Conservation (phyloP, 139 green algal genomes). For the Chlamydomonas sphaeroides region DNA sequence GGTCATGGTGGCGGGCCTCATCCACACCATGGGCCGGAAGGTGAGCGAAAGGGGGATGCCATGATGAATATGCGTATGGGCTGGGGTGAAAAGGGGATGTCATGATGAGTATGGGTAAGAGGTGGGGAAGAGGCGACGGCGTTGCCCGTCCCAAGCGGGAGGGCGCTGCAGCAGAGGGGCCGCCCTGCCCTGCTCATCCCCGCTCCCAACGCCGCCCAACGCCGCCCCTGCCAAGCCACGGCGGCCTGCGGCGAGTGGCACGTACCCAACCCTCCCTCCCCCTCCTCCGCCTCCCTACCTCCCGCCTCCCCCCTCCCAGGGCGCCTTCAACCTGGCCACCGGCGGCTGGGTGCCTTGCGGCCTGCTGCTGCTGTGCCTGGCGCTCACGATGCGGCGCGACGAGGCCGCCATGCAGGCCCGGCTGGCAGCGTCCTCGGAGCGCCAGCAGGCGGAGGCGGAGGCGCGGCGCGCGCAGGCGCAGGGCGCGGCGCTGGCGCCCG, state of each 20-base stretch:
- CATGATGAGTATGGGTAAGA: too few relatives aligned
- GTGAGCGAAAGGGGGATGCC: background rate
- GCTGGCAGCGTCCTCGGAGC: background rate
- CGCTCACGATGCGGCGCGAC: conserved; percentile 55
- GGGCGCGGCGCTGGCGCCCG: background rate
- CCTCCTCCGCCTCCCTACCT: background rate
- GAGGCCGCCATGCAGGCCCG: conserved; percentile 64
- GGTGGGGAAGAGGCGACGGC: too few relatives aligned
- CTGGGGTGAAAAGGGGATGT: background rate
- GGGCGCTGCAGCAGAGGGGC: too few relatives aligned
- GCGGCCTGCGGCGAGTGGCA: too few relatives aligned
- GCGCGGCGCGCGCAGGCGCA: background rate
- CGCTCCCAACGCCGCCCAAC: too few relatives aligned
- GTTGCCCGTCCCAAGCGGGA: too few relatives aligned
- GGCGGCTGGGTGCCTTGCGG: conserved; percentile 80
- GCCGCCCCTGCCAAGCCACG: too few relatives aligned
- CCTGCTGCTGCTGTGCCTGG: conserved; percentile 59
- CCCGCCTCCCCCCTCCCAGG: conserved; percentile 7
- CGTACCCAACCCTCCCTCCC: background rate
- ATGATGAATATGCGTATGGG: too few relatives aligned
- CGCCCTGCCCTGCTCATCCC: too few relatives aligned
- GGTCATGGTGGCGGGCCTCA: conserved; percentile 74
- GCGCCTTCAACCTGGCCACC: conserved; percentile 80
- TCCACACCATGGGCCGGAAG: conserved; percentile 55
- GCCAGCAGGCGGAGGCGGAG: background rate